Evolutionary conservation across 805 yeast species (phyloP).

Genomic region (Cyberlindnera nakhonratchasimensis): DNA sequence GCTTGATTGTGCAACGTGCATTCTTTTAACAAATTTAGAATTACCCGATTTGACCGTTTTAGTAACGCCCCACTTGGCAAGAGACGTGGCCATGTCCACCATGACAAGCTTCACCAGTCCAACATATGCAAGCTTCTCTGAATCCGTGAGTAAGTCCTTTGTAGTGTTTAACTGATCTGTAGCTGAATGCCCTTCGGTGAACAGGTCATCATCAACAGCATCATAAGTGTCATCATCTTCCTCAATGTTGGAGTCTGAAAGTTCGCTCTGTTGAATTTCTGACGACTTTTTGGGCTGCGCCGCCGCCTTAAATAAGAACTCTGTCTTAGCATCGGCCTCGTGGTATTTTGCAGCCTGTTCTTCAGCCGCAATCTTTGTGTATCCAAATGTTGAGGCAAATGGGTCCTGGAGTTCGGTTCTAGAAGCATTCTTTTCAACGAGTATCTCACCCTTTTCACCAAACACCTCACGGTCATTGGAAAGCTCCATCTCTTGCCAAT

Average conservation of each 20-base stretch:
- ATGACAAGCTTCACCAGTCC: slow-evolving; percentile 76
- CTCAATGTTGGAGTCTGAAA: background rate
- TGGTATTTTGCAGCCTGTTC: slow-evolving; percentile 77
- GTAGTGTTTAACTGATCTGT: slow-evolving; percentile 75
- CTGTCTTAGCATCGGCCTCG: slow-evolving; percentile 51
- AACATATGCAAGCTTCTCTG: slow-evolving; percentile 87
- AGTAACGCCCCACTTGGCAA: slow-evolving; percentile 53
- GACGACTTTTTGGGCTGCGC: background rate
- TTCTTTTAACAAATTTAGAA: slow-evolving; percentile 49
- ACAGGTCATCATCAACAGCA: slow-evolving; percentile 37
- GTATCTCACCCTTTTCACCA: slow-evolving; percentile 70
- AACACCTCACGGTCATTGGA: slow-evolving; percentile 75
- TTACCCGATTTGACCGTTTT: slow-evolving; percentile 43
- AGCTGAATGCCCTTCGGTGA: slow-evolving; percentile 38
- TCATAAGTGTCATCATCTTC: slow-evolving; percentile 29
- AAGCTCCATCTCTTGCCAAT: slow-evolving; percentile 87
- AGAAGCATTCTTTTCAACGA: slow-evolving; percentile 30
- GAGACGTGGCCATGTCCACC: slow-evolving; percentile 77
- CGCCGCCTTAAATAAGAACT: slow-evolving; percentile 43
- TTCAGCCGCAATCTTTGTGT: slow-evolving; percentile 84
- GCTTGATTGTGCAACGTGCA: slow-evolving; percentile 68
- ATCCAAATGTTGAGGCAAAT: slow-evolving; percentile 43
- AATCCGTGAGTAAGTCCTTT: slow-evolving; percentile 71
- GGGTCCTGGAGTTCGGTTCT: slow-evolving; percentile 1
- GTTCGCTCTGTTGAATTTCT: background rate